Base-by-base conservation (phyloP, 2,329 filamentous ascomycete genomes). In the Coniochaeta prunicola region DNA sequence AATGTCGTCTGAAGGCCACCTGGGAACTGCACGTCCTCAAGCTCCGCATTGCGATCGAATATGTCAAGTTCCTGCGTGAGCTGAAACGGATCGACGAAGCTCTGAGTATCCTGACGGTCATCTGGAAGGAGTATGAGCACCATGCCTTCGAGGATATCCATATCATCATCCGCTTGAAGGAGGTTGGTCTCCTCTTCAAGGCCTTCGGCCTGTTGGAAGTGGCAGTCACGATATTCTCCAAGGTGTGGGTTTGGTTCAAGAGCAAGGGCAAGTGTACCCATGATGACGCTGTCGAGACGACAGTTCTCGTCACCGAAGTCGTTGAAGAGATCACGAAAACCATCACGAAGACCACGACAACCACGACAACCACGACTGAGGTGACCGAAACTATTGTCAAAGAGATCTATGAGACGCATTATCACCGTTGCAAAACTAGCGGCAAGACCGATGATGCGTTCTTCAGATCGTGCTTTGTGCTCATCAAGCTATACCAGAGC, bases 111-210 rank as follows among this genome's bases (percentile, higher is more conserved):
- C 66, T 76, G 57, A 69, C 75, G 33, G 74, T 71, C 33, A 62
- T 76, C 7, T 76, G 74, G 73, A 70, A 70, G 1, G 74, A 76
- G 64, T 75, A 74, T 40, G 70, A 75, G 62, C 64, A 75, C 58
- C 62, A 69, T 56, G 60, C 56, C 1, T 71, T 69, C n/a, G 69
- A 72, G 56, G 64, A 68, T 0, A 64, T 72, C 63, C 57, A 64
- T 1, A 66, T 75, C 13, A 66, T 74, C n/a, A 59, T 73, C 34
- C 70, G 67, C 57, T 68, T 76, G 50, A 67, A 67, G 42, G 69
- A 76, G 53, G 67, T 76, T 4, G 73, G 70, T 21, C 60, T 67
- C 0, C 58, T 71, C 1, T 73, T 73, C 62, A 66, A 64, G 57
- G 58, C 63, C 0, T 71, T 73, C 31, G 73, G 73, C 0, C 64